Conservation (phyloP, 2,329 filamentous ascomycete species). For the Fusarium sacchari region DNA sequence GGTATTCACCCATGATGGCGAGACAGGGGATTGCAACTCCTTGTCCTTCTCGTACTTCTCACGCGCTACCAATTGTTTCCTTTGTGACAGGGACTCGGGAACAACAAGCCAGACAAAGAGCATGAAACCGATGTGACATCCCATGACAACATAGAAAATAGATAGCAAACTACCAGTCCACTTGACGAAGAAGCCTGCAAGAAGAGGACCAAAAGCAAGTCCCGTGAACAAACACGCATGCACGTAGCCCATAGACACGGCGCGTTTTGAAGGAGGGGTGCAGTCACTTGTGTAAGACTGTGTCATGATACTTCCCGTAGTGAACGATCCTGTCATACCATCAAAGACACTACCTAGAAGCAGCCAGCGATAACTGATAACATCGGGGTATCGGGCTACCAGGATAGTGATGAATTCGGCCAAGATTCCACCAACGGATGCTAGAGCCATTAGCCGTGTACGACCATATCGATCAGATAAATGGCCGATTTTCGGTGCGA, state of each 20-base stretch:
- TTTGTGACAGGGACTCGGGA: conserved; percentile 85
- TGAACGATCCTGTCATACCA: conserved; percentile 89
- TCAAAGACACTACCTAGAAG: conserved; percentile 81
- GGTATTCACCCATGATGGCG: conserved; percentile 44
- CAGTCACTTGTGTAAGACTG: conserved; percentile 93
- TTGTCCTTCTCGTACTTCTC: conserved; percentile 69
- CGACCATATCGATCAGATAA: conserved; percentile 90
- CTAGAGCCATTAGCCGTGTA: conserved; percentile 76
- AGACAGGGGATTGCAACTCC: conserved; percentile 47
- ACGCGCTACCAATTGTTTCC: conserved; percentile 74
- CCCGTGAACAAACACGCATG: conserved; percentile 90
- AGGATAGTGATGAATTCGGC: conserved; percentile 82
- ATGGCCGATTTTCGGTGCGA: conserved; percentile 83
- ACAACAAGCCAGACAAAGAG: conserved; percentile 75
- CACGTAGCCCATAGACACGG: conserved; percentile 87
- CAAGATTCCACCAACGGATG: conserved; percentile 77
- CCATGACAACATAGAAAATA: conserved; percentile 86
- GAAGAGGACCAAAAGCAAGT: conserved; percentile 85
- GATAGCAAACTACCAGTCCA: conserved; percentile 77
- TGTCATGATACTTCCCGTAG: conserved; percentile 77
- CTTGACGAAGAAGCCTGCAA: conserved; percentile 83
- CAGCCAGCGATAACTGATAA: conserved; percentile 80
- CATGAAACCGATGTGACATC: conserved; percentile 78
- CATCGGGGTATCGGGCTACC: conserved; percentile 78
- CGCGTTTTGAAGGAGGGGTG: conserved; percentile 80